Conservation (phyloP, 176 grass and related monocot species). For the Thinopyrum elongatum region DNA sequence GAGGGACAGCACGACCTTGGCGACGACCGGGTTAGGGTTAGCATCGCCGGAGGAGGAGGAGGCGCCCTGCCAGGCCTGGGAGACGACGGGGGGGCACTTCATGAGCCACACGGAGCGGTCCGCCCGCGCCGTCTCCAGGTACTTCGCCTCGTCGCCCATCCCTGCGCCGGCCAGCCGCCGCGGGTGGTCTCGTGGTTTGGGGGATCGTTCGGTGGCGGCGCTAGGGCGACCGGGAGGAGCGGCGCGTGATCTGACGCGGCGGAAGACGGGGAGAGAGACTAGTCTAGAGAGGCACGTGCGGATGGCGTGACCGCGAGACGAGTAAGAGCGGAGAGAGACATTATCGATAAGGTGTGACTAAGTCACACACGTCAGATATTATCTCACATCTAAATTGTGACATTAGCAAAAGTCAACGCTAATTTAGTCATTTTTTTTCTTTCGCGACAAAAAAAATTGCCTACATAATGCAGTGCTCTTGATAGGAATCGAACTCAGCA, state of each 20-base stretch:
- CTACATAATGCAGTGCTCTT: too few relatives aligned
- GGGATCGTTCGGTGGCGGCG: background rate
- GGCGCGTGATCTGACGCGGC: conserved; percentile 1
- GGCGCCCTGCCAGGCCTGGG: conserved; percentile 69
- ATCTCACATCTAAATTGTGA: too few relatives aligned
- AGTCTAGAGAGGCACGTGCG: background rate
- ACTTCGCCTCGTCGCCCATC: conserved; percentile 63
- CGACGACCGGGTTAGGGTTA: conserved; percentile 55
- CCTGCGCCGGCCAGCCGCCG: background rate
- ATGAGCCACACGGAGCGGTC: conserved; percentile 96
- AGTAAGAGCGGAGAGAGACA: background rate
- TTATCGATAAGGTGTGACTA: too few relatives aligned
- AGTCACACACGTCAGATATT: too few relatives aligned
- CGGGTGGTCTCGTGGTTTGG: background rate
- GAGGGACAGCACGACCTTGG: conserved; percentile 92
- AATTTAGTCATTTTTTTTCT: too few relatives aligned
- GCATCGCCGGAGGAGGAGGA: conserved; percentile 31
- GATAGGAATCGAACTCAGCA: too few relatives aligned
- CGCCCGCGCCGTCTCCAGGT: conserved; percentile 70
- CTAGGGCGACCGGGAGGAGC: background rate
- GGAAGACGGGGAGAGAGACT: background rate
- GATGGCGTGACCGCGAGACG: background rate
- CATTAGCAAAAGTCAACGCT: too few relatives aligned
- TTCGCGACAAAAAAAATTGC: too few relatives aligned
- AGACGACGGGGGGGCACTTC: conserved; percentile 90